A percentile compares a stretch with the other conserved stretches of the same genome.
Evolutionary conservation across 2,329 filamentous ascomycete species (phyloP).

Genomic region (Elsinoe batatas): DNA sequence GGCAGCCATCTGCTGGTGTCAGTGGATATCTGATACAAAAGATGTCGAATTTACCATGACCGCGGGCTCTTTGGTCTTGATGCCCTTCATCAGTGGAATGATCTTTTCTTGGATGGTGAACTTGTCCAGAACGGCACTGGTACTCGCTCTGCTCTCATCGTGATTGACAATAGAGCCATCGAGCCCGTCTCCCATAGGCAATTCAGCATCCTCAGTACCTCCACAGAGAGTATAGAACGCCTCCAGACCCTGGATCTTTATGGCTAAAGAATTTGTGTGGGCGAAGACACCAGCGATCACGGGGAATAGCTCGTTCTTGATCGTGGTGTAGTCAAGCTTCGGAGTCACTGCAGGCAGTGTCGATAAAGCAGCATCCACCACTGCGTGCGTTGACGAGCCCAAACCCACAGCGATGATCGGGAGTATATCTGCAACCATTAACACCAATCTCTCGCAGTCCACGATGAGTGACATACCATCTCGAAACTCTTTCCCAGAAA

Average conservation of each 20-base stretch:
- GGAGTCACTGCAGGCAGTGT: conserved; percentile 73
- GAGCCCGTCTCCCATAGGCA: conserved; percentile 56
- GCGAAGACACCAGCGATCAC: conserved; percentile 84
- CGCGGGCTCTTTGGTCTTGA: conserved; percentile 95
- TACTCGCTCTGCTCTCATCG: conserved; percentile 39
- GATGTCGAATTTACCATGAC: conserved; percentile 60
- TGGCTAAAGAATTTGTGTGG: conserved; percentile 83
- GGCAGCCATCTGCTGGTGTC: conserved; percentile 55
- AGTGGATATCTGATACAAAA: neutral
- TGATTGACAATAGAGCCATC: conserved; percentile 54
- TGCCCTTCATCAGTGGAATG: conserved; percentile 76
- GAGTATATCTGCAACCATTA: conserved; percentile 56
- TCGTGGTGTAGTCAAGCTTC: conserved; percentile 87
- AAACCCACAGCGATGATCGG: conserved; percentile 76
- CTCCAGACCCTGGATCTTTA: conserved; percentile 86
- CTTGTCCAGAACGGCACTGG: conserved; percentile 76
- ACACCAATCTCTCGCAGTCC: neutral
- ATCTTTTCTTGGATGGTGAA: conserved; percentile 98
- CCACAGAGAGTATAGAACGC: conserved; percentile 86
- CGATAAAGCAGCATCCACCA: conserved; percentile 77
- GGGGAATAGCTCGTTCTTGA: conserved; percentile 94
- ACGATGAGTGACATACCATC: conserved; percentile 51
- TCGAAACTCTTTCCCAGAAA: conserved; percentile 85
- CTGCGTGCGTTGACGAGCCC: conserved; percentile 77
- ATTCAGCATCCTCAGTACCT: conserved; percentile 45